Evolutionary conservation across 2,329 filamentous ascomycete species (phyloP), one percentile per base, ranked within the genome.

Genomic region (Verticillium tricorpus): DNA sequence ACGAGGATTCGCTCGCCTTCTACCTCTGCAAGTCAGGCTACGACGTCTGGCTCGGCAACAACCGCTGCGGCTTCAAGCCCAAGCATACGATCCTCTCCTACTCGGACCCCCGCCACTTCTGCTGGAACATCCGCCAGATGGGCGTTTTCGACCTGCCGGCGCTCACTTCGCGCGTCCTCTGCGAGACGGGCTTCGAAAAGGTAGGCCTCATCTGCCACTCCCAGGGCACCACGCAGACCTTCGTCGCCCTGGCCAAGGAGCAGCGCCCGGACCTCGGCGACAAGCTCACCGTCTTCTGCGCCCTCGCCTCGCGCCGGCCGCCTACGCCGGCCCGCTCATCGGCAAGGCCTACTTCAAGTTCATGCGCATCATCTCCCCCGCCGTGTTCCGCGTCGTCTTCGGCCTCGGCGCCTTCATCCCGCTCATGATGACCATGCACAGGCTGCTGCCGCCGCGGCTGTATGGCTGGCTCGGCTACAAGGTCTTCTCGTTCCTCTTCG

Each of bases 31-130:
- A 97, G 75, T 88, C 90, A 0, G 93, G 93, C 1, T 97, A 92
- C 74, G 94, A 98, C 73, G 92, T 98, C 45, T 98, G 93, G 93
- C 82, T 97, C 17, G 94, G 94, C 5, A 96, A 97, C 76, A 97
- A 97, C 71, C 85, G 94, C 22, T 96, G 93, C 71, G 93, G 93
- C 1, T 92, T 95, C 74, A 79, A 84, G 0, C 93, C 94, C 0
- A 85, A 87, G 66, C 94, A 98, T 71, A 84, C 82, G 2, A 76
- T 88, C 25, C 83, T 97, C 45, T 76, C 85, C 2, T 87, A 90
- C 66, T 78, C 79, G 3, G 94, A 98, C 70, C 93, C 94, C 1
- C 85, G 93, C 34, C 96, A 97, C 91, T 97, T 94, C 94, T 87
- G 89, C 50, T 98, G 94, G 94, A 96, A 96, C 67, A 96, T 97